Evolutionary conservation across 345 rosid genomes (phyloP), one percentile per base, ranked within the genome.

Genomic region (Trapa incisa): DNA sequence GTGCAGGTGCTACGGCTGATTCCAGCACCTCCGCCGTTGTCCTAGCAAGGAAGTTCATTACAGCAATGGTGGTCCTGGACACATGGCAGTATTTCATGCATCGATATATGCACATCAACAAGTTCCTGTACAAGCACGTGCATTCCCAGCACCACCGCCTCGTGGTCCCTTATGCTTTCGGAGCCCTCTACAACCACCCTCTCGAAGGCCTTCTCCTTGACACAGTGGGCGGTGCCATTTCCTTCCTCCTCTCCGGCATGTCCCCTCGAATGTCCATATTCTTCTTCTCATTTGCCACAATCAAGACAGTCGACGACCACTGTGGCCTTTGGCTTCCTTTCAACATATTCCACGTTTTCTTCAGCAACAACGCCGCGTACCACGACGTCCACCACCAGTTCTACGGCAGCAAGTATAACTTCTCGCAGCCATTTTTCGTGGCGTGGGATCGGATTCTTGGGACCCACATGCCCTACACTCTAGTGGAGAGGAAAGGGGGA

Each of bases 21-120:
- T 76, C 79, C 54, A 64, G 77, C 4, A 62, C 73, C 57, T 92
- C 96, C 32, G 43, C 86, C 6, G 17, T 83, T 62, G 89, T 85
- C 48, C 50, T 87, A 43, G 83, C 74, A 15, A 84, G 88, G 65
- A 92, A 89, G 81, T 86, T 89, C 71, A 41, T 87, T 65, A 75
- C 68, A 0, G 96, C 89, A 48, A 89, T 89, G 96, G 47, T 87
- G 66, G 73, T 89, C 63, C 72, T 89, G 71, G 96, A 89, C 71
- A 86, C 94, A 6, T 89, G 96, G 96, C 94, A 89, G 64, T 89
- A 89, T 73, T 87, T 89, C 56, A 78, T 89, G 86, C 96, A 89
- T 75, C 78, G 96, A 74, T 89, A 77, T 71, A 84, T 89, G 89
- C 94, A 89, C 76, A 80, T 83, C 72, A 87, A 87, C 85, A 87